These are phyloP conservation scores for Populus alba DNA, from an alignment of 345 rosid genomes.

Conservation along the genomic window DNA sequence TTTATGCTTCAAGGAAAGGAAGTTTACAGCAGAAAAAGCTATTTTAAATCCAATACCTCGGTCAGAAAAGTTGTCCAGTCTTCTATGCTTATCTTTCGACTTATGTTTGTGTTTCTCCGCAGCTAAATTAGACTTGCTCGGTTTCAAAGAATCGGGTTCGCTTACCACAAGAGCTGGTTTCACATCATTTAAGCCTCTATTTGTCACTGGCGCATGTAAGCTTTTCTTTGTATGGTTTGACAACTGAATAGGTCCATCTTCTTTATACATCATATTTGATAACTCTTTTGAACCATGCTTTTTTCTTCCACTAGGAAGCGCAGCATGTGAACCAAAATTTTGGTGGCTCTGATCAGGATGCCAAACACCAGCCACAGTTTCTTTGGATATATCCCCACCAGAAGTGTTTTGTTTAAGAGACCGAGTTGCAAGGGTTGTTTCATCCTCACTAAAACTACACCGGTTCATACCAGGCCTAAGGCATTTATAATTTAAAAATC, in stretches of 20 bases:
- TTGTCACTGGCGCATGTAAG: constrained; percentile 29
- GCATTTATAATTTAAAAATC: constrained; percentile 15
- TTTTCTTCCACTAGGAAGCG: constrained; percentile 45
- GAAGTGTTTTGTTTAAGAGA: constrained; percentile 39
- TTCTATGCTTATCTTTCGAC: constrained; percentile 62
- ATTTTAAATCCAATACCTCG: constrained; percentile 58
- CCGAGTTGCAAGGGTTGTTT: constrained; percentile 53
- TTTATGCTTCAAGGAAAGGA: constrained; percentile 10
- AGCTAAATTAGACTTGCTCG: constrained; percentile 35
- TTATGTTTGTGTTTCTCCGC: constrained; percentile 47
- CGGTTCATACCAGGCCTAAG: constrained; percentile 81
- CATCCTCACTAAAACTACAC: constrained; percentile 71
- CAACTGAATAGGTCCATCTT: constrained; percentile 39
- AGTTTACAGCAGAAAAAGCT: constrained; percentile 12
- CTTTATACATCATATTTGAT: constrained; percentile 34
- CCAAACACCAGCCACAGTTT: constrained; percentile 21
- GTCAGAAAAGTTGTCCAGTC: constrained; percentile 44
- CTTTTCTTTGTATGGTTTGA: constrained; percentile 54
- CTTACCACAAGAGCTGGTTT: constrained; percentile 36
- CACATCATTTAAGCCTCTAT: constrained; percentile 44
- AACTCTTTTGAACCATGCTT: constrained; percentile 51
- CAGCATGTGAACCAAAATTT: constrained; percentile 26
- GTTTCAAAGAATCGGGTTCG: constrained; percentile 45
- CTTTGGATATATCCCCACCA: constrained; percentile 24
- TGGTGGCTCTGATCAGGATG: constrained; percentile 28